phyloP scores from a whole-genome alignment of 257 asterid genomes.

The Penstemon eatonii region DNA sequence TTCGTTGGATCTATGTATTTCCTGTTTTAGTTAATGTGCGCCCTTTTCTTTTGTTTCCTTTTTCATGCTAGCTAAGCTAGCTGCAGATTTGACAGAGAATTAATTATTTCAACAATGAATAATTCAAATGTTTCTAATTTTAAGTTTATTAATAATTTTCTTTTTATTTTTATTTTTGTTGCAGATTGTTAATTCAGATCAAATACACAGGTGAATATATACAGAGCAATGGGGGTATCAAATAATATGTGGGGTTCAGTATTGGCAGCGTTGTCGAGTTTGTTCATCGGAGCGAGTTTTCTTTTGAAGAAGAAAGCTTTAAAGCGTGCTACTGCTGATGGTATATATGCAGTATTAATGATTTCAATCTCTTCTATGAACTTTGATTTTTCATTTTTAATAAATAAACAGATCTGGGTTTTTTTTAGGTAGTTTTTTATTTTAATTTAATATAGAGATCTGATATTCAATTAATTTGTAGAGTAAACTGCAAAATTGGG shows the following conservation, averaged over 20 bases:
- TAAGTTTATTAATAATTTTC: no score
- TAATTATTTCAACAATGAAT: no score
- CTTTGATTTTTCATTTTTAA: not conserved
- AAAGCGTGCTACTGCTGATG: constrained; percentile 78
- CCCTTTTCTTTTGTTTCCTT: no score
- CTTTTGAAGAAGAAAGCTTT: constrained; percentile 92
- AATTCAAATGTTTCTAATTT: no score
- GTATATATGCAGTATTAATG: constrained; percentile 58
- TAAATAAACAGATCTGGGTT: not conserved
- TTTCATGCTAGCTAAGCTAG: no score
- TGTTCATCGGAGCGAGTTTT: constrained; percentile 87
- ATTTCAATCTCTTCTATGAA: not conserved
- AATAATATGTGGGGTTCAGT: constrained; percentile 75
- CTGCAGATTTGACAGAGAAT: no score
- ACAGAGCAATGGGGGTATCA: constrained; percentile 43
- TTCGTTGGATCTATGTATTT: no score
- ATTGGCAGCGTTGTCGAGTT: constrained; percentile 83
- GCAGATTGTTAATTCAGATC: constrained; percentile 18
- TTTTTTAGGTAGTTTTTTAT: no score
- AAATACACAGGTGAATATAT: not conserved
- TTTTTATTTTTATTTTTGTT: not conserved
- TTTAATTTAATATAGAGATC: not conserved
- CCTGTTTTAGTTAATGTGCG: no score
- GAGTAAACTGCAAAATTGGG: no score
- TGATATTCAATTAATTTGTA: not conserved